Conservation (phyloP, 352 stramenopile species). For the Pythium insidiosum region DNA sequence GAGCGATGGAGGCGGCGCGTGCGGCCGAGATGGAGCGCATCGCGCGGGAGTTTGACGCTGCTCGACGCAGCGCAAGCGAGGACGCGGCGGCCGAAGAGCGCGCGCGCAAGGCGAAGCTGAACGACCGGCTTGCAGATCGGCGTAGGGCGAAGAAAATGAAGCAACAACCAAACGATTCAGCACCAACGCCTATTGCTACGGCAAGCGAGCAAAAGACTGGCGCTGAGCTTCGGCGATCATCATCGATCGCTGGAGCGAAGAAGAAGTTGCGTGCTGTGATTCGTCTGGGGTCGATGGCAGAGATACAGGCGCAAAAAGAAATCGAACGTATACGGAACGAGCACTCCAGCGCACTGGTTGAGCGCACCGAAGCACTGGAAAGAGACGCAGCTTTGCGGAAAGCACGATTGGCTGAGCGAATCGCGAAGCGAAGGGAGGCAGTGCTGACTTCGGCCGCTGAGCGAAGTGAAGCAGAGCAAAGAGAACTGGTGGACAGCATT, state of each 20-base stretch:
- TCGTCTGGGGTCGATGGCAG: background rate
- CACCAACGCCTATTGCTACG: too few species aligned
- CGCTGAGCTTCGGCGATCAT: too few species aligned
- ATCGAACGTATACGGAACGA: background rate
- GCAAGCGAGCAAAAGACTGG: too few species aligned
- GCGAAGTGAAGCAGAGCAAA: conserved; percentile 1
- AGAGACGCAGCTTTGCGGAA: conserved; percentile 4
- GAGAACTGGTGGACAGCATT: conserved; percentile 4
- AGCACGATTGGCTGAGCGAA: conserved; percentile 7
- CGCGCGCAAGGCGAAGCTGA: conserved; percentile 1
- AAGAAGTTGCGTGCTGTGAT: background rate
- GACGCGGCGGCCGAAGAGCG: background rate
- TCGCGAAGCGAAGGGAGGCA: conserved; percentile 7
- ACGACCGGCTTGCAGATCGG: conserved; percentile 11
- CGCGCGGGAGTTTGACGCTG: conserved; percentile 12
- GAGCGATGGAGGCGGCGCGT: conserved; percentile 16
- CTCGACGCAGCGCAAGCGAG: background rate
- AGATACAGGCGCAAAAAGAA: too few species aligned
- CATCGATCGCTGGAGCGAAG: conserved; percentile 1
- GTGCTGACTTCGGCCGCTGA: background rate
- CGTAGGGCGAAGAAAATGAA: background rate
- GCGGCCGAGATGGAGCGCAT: conserved; percentile 20
- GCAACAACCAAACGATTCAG: too few species aligned
- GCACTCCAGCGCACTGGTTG: background rate
- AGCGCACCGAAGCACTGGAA: conserved; percentile 1